These are phyloP conservation scores for Aspergillaceae sp. DNA, from an alignment of 2,329 filamentous ascomycete species.

Conservation along the genomic window DNA sequence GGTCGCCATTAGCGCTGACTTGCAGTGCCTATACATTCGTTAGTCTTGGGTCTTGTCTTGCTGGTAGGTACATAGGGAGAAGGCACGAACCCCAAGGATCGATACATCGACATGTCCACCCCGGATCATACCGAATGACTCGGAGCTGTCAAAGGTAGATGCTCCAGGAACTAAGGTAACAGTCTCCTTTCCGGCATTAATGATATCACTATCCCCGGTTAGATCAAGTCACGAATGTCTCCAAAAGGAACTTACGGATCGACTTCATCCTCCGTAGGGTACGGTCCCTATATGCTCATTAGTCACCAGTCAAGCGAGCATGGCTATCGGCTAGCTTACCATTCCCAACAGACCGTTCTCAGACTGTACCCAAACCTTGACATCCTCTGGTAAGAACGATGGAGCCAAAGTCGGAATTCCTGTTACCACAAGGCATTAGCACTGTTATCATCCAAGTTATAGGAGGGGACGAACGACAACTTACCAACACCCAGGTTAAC, in stretches of 20 bases:
- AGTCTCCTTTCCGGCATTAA: slow-evolving; percentile 84
- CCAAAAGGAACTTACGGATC: slow-evolving; percentile 43
- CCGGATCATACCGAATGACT: slow-evolving; percentile 82
- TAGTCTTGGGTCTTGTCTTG: neutral
- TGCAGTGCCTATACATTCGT: slow-evolving; percentile 51
- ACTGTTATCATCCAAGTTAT: too few relatives aligned
- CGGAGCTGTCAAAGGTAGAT: slow-evolving; percentile 67
- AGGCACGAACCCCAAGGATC: slow-evolving; percentile 55
- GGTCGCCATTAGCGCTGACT: slow-evolving; percentile 67
- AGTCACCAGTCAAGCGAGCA: neutral
- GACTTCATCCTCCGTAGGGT: slow-evolving; percentile 62
- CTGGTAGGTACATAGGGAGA: neutral
- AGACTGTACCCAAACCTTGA: slow-evolving; percentile 73
- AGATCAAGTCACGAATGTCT: neutral
- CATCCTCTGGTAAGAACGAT: slow-evolving; percentile 58
- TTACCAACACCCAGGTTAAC: slow-evolving; percentile 28
- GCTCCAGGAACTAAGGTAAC: slow-evolving; percentile 71
- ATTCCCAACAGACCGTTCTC: slow-evolving; percentile 83
- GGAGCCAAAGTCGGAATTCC: slow-evolving; percentile 83
- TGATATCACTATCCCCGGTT: slow-evolving; percentile 49
- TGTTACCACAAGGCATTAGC: slow-evolving; percentile 2
- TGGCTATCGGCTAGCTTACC: slow-evolving; percentile 12
- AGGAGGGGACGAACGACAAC: slow-evolving; percentile 1
- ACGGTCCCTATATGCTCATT: slow-evolving; percentile 47
- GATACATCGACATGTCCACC: slow-evolving; percentile 77